Evolutionary conservation across 768 basidiomycete genomes (phyloP), one percentile per base, ranked within the genome.

Genomic region (Suillus americanus): DNA sequence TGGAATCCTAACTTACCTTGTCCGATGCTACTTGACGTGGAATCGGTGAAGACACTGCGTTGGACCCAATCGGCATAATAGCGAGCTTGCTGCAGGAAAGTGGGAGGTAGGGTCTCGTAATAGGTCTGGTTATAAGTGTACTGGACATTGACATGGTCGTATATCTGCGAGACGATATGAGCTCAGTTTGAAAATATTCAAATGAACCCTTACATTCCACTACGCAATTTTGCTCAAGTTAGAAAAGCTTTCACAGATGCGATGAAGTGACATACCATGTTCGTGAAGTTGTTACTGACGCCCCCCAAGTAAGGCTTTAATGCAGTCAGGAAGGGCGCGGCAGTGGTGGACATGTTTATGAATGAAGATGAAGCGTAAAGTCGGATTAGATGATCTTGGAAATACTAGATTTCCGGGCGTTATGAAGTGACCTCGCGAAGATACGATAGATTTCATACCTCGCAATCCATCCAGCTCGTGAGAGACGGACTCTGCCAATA

Each of bases 41-140:
- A 71, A 66, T 86, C 86, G 1, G 88, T 86, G 79, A 94, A 95
- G 67, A 94, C 80, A 48, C 83, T 86, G 33, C 68, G 84, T 73
- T 95, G 90, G 72, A 93, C 91, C 78, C 85, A 89, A 79, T 95
- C 81, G 8, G 92, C 93, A 65, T 89, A 86, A 69, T 81, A 79
- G 51, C 88, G 89, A 20, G 90, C 89, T 74, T 91, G 91, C 66
- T 89, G 83, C 68, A 91, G 73, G 71, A 88, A 82, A 6, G 85
- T 87, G 30, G 88, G 85, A 3, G 91, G 89, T 51, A 94, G 86
- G 64, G 86, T 82, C 67, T 86, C 78, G 8, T 88, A 88, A 68
- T 89, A 95, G 28, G 90, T 89, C 77, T 83, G 85, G 80, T 95
- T 94, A 81, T 95, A 91, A 41, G 81, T 85, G 65, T 90, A 84